A percentile compares a stretch with the other conserved stretches of the same genome.
Evolutionary conservation across 2,329 filamentous ascomycete species (phyloP).

Genomic region (Penicillium sumatraense): DNA sequence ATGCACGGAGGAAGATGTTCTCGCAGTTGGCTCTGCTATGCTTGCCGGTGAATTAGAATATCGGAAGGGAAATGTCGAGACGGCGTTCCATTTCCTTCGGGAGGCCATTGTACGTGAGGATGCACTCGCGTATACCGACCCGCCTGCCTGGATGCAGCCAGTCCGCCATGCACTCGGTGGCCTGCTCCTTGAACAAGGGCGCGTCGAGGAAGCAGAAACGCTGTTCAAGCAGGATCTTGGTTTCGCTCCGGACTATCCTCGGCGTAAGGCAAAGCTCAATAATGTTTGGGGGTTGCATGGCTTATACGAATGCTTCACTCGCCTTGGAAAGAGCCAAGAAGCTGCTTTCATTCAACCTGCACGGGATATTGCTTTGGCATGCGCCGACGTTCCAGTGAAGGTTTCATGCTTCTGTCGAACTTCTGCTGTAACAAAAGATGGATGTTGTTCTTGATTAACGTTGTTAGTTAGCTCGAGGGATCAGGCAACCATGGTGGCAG

Average conservation of each 20-base stretch:
- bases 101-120: neutral
- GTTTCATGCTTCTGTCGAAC: conserved; percentile 10
- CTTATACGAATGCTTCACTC: conserved; percentile 8
- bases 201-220: neutral
- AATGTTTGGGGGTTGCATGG: conserved; percentile 5
- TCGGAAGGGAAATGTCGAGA: neutral
- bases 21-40: neutral
- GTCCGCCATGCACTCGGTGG: neutral
- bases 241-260: neutral
- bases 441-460: too few species aligned
- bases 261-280: neutral
- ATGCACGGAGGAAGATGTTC: neutral
- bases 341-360: neutral
- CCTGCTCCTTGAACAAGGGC: neutral
- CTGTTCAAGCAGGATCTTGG: neutral
- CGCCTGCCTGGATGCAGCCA: neutral
- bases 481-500: too few species aligned
- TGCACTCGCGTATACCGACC: neutral
- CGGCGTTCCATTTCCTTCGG: neutral
- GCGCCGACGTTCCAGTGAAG: conserved; percentile 4
- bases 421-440: too few species aligned
- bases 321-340: neutral
- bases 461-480: too few species aligned
- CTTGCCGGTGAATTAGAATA: neutral
- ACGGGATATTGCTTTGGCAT: neutral